Base-by-base conservation (phyloP, 768 basidiomycete species). In the Phaeotremella fagi region DNA sequence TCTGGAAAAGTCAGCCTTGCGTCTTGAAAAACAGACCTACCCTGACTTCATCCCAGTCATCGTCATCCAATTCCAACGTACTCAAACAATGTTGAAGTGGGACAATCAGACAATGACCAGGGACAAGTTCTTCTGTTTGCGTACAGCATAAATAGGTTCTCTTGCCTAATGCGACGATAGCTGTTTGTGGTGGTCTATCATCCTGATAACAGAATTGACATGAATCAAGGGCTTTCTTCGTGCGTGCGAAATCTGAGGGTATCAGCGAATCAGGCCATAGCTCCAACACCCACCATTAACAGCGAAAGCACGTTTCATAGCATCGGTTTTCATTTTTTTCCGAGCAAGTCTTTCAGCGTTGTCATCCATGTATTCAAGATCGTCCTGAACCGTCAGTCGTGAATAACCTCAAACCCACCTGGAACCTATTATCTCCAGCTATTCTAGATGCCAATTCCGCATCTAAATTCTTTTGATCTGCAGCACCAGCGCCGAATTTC, bases 41-140 rank as follows among this genome's bases (percentile, higher is more conserved):
- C 76, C 81, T 81, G 53, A 90, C 84, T 81, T 98, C 94, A 57
- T 98, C 94, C 94, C 94, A 99, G 22, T 92, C 86, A 65, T 99
- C 94, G 58, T 98, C 91, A 60, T 99, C 94, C 25, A 83, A 87
- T 74, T 98, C 94, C 2, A 99, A 79, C 80, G 85, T 88, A 38
- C 83, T 84, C 42, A 98, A 75, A 72, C 91, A 85, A 71, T 99
- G 95, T 60, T 97, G 89, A 14, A 95, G 86, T 4, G 95, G 95
- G 4, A 97, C 89, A 59, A 99, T 98, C 24, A 91, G 78, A 68
- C 90, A 94, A 69, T 99, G 95, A 0, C 94, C 92, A 1, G 82
- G 79, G 0, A 90, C 81, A n/a, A 99, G 79, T 66, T 94, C 91
- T 64, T 98, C 90, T 25, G 79, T 82, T 20, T 82, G 73, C 4